phyloP scores from a whole-genome alignment of 1,284 basidiomycete species.

The Tilletiopsis washingtonensis region DNA sequence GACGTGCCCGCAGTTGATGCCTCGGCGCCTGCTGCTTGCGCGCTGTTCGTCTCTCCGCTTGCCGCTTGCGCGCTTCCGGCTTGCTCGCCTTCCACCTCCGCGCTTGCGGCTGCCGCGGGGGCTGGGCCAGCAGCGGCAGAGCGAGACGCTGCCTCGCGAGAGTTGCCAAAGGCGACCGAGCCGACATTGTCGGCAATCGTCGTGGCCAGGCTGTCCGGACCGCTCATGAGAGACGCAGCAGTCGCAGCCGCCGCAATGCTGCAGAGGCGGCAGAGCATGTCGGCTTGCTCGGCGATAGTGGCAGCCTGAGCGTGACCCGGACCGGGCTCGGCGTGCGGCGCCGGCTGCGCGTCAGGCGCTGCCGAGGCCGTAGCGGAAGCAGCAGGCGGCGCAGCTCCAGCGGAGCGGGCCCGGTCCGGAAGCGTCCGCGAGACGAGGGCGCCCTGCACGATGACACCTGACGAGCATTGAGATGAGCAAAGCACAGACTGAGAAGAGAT shows the following conservation, averaged over 20 bases:
- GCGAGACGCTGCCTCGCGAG: neutral
- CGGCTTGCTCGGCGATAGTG: slow-evolving; percentile 41
- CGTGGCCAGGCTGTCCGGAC: neutral
- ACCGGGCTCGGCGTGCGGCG: neutral
- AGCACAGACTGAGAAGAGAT: no score
- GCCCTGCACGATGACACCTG: slow-evolving; percentile 38
- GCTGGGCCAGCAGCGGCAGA: neutral
- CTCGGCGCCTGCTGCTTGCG: neutral
- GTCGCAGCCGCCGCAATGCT: slow-evolving; percentile 42
- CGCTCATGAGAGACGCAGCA: slow-evolving; percentile 33
- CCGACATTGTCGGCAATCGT: neutral
- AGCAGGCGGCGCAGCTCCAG: neutral
- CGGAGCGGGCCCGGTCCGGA: neutral
- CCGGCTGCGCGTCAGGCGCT: neutral
- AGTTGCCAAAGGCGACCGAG: no score
- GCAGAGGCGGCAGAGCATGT: slow-evolving; percentile 41
- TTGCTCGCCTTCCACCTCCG: neutral
- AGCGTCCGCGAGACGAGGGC: slow-evolving; percentile 31
- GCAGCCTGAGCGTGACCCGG: slow-evolving; percentile 21
- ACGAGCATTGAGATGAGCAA: no score
- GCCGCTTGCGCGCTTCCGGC: neutral
- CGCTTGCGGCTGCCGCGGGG: neutral
- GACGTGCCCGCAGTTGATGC: neutral
- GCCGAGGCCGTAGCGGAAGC: neutral
- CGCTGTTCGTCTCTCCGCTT: no score